These are phyloP conservation scores for Lagenaria siceraria DNA, from an alignment of 306 rosid genomes.

Conservation along the genomic window DNA sequence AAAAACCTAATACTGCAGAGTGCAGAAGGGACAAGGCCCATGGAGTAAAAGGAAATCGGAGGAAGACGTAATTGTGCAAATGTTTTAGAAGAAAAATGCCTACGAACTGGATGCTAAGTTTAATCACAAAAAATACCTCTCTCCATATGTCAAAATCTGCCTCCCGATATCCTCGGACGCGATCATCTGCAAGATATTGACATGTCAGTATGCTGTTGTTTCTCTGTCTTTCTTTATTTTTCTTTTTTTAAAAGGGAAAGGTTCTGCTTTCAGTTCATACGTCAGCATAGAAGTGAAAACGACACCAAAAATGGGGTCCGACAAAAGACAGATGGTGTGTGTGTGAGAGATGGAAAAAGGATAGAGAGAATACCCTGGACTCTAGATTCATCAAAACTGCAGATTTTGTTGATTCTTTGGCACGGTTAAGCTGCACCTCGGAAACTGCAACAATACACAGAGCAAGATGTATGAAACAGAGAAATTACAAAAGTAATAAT, in stretches of 20 bases:
- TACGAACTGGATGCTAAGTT: background rate
- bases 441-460: conserved; percentile 36
- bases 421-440: conserved; percentile 73
- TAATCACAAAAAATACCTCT: conserved; percentile 44
- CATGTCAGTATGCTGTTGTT: background rate
- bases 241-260: background rate
- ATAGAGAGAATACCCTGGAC: conserved; percentile 56
- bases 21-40: background rate
- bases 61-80: background rate
- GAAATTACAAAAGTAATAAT: background rate
- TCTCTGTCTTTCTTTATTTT: background rate
- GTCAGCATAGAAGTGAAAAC: background rate
- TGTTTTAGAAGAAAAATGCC: background rate
- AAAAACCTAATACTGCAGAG: background rate
- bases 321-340: background rate
- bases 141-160: conserved; percentile 91
- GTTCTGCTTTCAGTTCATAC: background rate
- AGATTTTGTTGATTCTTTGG: conserved; percentile 76
- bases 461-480: background rate
- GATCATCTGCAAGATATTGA: conserved; percentile 45
- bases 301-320: background rate
- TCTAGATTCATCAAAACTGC: conserved; percentile 97
- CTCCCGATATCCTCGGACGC: conserved; percentile 93
- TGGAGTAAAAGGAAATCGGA: background rate
- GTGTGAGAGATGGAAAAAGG: background rate